Evolutionary conservation across 2,329 filamentous ascomycete species (phyloP), one percentile per base, ranked within the genome.

Genomic region (Cordyceps cicadae): DNA sequence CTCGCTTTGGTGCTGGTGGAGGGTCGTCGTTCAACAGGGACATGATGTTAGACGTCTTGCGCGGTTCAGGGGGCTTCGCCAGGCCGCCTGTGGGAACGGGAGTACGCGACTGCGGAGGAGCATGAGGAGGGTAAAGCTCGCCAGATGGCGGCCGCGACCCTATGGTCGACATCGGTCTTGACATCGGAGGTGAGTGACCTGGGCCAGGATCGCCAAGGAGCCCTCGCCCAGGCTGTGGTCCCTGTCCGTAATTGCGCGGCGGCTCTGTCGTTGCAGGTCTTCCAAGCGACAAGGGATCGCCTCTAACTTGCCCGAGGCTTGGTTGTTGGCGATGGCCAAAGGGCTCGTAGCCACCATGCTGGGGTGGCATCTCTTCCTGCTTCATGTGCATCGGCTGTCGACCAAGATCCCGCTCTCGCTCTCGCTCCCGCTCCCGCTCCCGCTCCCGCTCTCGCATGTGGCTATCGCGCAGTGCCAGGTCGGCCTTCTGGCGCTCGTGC

Each of bases 11-110:
- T 7, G 78, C 73, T 6, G 77, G 73, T 3, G 74, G 74, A 8
- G 79, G 77, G 58, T 86, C 84, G 63, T 86, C 82, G 65, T 86
- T 86, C 3, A 87, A 75, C 63, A 87, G 70, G 0, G 83, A 82
- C 79, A 86, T 85, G 63, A 87, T 78, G 64, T 76, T 87, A 15
- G 83, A 86, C 8, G 79, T 85, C 73, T 86, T 87, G n/a, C 80
- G 77, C 52, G 73, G 73, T 64, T 82, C 80, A 2, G 79, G 69
- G 45, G 76, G 71, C 32, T 76, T 71, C 24, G 76, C 69, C 32
- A 74, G 9, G 74, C 74, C 3, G 74, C 72, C n/a, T 17, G 29
- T 5, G 68, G 75, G 19, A 69, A 64, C 64, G 49, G 64, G 49
- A 58, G 64, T 48, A 56, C 53, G 54, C 9, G 56, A 41, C 46